Percentiles rank a stretch among this genome's conserved stretches.
These are phyloP conservation scores for Alisma plantagoaquatica DNA, from an alignment of 106 monocot species.

Conservation along the genomic window DNA sequence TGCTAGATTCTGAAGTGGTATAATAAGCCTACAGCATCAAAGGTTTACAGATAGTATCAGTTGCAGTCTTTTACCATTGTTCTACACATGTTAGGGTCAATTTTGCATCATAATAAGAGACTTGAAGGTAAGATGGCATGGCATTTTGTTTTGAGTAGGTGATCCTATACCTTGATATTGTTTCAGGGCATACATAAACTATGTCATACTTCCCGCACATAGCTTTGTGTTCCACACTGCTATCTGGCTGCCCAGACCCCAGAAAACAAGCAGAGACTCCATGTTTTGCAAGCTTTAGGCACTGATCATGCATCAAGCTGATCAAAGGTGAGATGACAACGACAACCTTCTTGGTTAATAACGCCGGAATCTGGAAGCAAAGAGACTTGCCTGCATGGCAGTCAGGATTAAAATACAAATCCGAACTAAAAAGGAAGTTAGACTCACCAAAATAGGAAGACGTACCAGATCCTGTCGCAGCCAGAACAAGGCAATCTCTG, in stretches of 20 bases:
- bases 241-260: slow-evolving; percentile 96
- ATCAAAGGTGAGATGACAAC: slow-evolving; percentile 96
- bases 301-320: slow-evolving; percentile 99
- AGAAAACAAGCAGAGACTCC: slow-evolving; percentile 94
- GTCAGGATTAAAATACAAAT: neutral
- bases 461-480: slow-evolving; percentile 93
- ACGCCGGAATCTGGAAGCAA: slow-evolving; percentile 90
- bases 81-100: too few species aligned
- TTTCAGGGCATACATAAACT: slow-evolving; percentile 96
- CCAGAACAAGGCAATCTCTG: slow-evolving; percentile 80
- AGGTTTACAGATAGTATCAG: too few species aligned
- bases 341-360: slow-evolving; percentile 62
- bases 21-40: slow-evolving; percentile 53
- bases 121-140: too few species aligned
- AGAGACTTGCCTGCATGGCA: slow-evolving; percentile 87
- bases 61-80: too few species aligned
- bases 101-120: too few species aligned
- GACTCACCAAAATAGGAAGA: neutral
- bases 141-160: too few species aligned
- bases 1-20: slow-evolving; percentile 74
- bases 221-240: slow-evolving; percentile 66
- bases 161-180: slow-evolving; percentile 67
- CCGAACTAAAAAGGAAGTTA: slow-evolving; percentile 1
- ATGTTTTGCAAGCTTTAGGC: slow-evolving; percentile 74
- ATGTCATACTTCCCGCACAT: slow-evolving; percentile 78